Evolutionary conservation across 331 rosid species (phyloP), one percentile per base, ranked within the genome.

Genomic region (Stylosanthes scabra): DNA sequence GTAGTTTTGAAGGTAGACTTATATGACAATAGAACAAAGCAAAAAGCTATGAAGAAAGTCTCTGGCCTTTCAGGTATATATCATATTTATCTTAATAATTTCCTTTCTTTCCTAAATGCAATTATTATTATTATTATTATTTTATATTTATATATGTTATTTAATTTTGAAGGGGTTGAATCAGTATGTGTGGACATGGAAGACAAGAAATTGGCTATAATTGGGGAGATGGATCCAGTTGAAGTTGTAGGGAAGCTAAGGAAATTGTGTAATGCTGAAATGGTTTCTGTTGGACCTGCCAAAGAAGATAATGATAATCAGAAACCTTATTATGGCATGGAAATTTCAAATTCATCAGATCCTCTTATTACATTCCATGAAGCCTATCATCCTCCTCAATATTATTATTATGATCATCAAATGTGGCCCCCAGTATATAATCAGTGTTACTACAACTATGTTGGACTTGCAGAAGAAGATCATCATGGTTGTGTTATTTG

Each of bases 131-230:
- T 34, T 34, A 34, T 20, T 20, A 20, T 20, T 20, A 20, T 20
- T 20, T 20, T 20, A 20, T 20, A 34, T 3, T 34, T 34, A 34
- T 34, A 3, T 46, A 10, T 46, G 51, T 2, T 46, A 46, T 46
- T 34, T 34, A 10, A 11, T 72, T 3, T 39, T 70, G 63, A 74
- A 89, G 96, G 96, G 63, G 83, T 89, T 9, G 89, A 83, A 8
- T 83, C 96, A 37, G 74, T 89, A 8, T 60, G 86, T 3, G 68
- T 84, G 82, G 91, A 86, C 57, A 63, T 71, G 84, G 83, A 85
- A 80, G 87, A 85, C 68, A 66, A 68, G 84, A 86, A 86, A 57
- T 27, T 89, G 76, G 87, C 95, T 5, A 83, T 87, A 59, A 79
- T 57, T 0, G 95, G 91, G 39, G 82, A 72, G 1, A 14, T 83